Conservation (phyloP, 2,329 filamentous ascomycete genomes). For the Botrytis pseudocinerea region DNA sequence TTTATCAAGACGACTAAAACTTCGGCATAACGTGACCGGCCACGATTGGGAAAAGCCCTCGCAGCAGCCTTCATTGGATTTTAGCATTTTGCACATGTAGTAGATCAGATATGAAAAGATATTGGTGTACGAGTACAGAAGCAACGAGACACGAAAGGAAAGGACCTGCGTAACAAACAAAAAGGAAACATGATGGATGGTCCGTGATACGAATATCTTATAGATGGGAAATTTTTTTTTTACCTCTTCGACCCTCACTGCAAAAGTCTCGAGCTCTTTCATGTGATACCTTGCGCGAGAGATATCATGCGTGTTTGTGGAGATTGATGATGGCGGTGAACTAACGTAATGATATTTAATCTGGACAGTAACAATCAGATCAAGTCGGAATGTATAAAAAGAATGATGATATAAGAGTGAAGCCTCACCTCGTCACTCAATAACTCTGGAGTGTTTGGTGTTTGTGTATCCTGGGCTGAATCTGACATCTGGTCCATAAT, state of each 20-base stretch:
- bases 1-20: slow-evolving; percentile 32
- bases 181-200: slow-evolving; percentile 12
- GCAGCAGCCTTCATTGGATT: slow-evolving; percentile 29
- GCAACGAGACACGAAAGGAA: slow-evolving; percentile 3
- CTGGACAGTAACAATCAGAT: not conserved
- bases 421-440: slow-evolving; percentile 23
- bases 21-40: slow-evolving; percentile 32
- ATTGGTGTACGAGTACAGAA: not conserved
- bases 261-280: slow-evolving; percentile 26
- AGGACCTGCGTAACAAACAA: slow-evolving; percentile 2
- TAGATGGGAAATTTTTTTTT: slow-evolving; percentile 5
- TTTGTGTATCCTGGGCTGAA: slow-evolving; percentile 21
- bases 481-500: slow-evolving; percentile 22
- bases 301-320: slow-evolving; percentile 27
- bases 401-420: not conserved
- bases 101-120: slow-evolving; percentile 14
- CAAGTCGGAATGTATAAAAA: slow-evolving; percentile 10
- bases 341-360: slow-evolving; percentile 16
- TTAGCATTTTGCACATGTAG: slow-evolving; percentile 23
- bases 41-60: slow-evolving; percentile 33
- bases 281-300: slow-evolving; percentile 28
- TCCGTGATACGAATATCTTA: slow-evolving; percentile 17
- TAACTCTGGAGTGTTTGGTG: slow-evolving; percentile 22
- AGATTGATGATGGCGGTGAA: slow-evolving; percentile 24
- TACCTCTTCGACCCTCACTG: slow-evolving; percentile 26